Evolutionary conservation across 306 rosid species (phyloP).

Genomic region (Chamaecrista fasciculata): DNA sequence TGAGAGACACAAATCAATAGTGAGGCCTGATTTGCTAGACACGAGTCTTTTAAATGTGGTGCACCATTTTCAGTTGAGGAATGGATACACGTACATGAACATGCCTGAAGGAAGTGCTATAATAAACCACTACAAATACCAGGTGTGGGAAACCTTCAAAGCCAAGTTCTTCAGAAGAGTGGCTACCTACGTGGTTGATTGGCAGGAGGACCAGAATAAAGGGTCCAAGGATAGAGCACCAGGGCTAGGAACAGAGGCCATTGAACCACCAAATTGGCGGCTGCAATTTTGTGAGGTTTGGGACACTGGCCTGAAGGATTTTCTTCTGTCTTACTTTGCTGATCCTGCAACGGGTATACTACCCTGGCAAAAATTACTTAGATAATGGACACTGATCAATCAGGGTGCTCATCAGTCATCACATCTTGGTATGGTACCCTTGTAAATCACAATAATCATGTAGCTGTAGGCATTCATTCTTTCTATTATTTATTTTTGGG

Average conservation of each 20-base stretch:
- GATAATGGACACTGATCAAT: slow-evolving; percentile 19
- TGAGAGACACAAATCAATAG: slow-evolving; percentile 63
- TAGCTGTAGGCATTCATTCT: slow-evolving; percentile 36
- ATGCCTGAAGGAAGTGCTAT: slow-evolving; percentile 46
- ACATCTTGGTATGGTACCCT: slow-evolving; percentile 36
- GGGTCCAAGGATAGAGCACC: slow-evolving; percentile 84
- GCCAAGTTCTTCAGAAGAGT: slow-evolving; percentile 72
- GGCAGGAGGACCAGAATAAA: slow-evolving; percentile 68
- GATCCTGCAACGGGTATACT: slow-evolving; percentile 53
- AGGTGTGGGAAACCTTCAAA: slow-evolving; percentile 67
- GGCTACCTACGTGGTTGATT: slow-evolving; percentile 72
- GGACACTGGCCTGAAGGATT: slow-evolving; percentile 68
- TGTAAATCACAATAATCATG: slow-evolving; percentile 41
- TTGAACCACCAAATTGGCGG: slow-evolving; percentile 67
- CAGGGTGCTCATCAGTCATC: slow-evolving; percentile 30
- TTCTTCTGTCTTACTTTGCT: slow-evolving; percentile 44
- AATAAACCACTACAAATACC: slow-evolving; percentile 71
- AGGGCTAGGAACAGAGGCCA: slow-evolving; percentile 65
- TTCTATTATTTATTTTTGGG: slow-evolving; percentile 26
- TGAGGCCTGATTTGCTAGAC: slow-evolving; percentile 55
- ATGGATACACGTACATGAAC: slow-evolving; percentile 41
- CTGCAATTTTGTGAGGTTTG: slow-evolving; percentile 68
- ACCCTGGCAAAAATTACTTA: slow-evolving; percentile 57
- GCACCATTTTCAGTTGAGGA: slow-evolving; percentile 60
- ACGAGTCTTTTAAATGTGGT: slow-evolving; percentile 60